phyloP scores from a whole-genome alignment of 176 grass and related monocot genomes.

The Eleusine coracana region DNA sequence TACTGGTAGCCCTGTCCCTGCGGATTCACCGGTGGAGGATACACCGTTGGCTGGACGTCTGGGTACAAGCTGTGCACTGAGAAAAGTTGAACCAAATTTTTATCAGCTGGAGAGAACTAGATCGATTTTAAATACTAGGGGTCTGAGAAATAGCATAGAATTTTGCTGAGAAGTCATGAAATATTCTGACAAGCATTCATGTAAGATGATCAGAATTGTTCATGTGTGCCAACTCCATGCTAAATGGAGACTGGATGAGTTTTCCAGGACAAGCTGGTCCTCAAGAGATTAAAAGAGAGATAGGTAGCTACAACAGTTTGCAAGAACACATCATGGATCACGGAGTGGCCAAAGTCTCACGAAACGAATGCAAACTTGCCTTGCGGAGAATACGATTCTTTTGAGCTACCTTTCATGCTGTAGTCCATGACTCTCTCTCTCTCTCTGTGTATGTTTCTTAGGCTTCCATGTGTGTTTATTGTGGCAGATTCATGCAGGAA shows the following conservation, averaged over 20 bases:
- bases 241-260: not conserved
- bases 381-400: slow-evolving; percentile 22
- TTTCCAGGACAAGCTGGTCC: not conserved
- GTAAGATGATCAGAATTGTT: not conserved
- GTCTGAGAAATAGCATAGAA: not conserved
- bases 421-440: slow-evolving; percentile 20
- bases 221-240: not conserved
- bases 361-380: slow-evolving; percentile 31
- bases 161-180: too few species aligned
- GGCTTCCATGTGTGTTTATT: not conserved
- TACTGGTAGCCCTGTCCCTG: slow-evolving; percentile 2
- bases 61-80: slow-evolving; percentile 25
- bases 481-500: not conserved
- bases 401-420: slow-evolving; percentile 25
- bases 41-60: slow-evolving; percentile 1
- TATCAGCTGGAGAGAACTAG: not conserved
- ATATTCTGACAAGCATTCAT: not conserved
- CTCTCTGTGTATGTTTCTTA: not conserved
- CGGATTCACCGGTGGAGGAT: not conserved
- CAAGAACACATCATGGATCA: not conserved
- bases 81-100: not conserved
- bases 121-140: not conserved
- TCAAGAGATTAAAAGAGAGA: not conserved
- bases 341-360: not conserved
- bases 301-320: not conserved